These are phyloP conservation scores for Pulveroboletus ravenelii DNA, from an alignment of 768 basidiomycete species.

Conservation along the genomic window DNA sequence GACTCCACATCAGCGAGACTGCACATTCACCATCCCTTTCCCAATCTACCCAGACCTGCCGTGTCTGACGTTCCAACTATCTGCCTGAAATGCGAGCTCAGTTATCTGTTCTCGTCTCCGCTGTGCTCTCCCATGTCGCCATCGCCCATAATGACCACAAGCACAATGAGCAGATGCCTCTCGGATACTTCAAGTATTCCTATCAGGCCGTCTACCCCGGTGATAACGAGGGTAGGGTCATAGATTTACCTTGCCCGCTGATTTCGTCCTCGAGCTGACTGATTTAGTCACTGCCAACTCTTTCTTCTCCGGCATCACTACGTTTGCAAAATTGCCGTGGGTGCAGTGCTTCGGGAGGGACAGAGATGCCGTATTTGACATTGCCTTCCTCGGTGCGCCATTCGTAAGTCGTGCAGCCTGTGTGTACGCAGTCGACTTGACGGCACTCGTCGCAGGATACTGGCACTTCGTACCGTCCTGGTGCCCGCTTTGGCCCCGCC, in stretches of 20 bases:
- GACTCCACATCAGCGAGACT: background rate
- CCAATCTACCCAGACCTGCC: too few relatives aligned
- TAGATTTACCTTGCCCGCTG: too few relatives aligned
- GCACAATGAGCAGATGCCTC: slow-evolving; percentile 53
- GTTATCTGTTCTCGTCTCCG: slow-evolving; percentile 21
- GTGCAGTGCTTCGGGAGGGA: slow-evolving; percentile 70
- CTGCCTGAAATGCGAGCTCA: slow-evolving; percentile 22
- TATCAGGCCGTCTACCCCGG: slow-evolving; percentile 52
- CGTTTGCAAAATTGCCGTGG: slow-evolving; percentile 87
- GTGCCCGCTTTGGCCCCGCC: slow-evolving; percentile 81
- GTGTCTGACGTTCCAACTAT: background rate
- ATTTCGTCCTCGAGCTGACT: background rate
- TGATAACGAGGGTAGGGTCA: slow-evolving; percentile 49
- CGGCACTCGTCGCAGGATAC: slow-evolving; percentile 44
- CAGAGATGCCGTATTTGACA: slow-evolving; percentile 57
- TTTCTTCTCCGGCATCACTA: slow-evolving; percentile 76
- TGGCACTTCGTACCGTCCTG: slow-evolving; percentile 73
- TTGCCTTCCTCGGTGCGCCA: slow-evolving; percentile 78
- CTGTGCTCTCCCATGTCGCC: slow-evolving; percentile 25
- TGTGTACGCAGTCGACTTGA: background rate
- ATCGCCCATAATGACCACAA: slow-evolving; percentile 38
- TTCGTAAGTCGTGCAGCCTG: slow-evolving; percentile 46
- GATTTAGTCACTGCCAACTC: slow-evolving; percentile 66
- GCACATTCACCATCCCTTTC: background rate
- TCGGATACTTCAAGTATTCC: slow-evolving; percentile 65